phyloP scores from a whole-genome alignment of 2,329 filamentous ascomycete genomes.

The Pseudogymnoascus sp. region DNA sequence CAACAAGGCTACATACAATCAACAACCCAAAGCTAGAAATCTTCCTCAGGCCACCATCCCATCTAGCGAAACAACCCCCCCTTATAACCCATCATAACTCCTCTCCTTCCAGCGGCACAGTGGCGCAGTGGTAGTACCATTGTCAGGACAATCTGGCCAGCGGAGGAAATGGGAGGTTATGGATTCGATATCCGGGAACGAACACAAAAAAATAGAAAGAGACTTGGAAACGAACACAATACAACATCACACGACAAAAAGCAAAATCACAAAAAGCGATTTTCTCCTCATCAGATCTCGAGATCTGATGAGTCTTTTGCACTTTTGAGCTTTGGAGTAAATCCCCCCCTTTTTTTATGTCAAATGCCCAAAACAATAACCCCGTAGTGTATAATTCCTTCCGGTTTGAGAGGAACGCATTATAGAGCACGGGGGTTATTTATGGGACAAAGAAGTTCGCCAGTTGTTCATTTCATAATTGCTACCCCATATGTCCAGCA shows the following conservation, averaged over 20 bases:
- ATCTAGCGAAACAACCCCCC: not conserved
- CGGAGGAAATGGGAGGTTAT: not conserved
- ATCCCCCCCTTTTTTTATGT: not conserved
- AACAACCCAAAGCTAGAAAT: too few species aligned
- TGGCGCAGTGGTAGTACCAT: conserved; percentile 7
- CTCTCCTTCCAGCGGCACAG: not conserved
- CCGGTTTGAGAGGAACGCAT: too few species aligned
- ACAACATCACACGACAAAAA: not conserved
- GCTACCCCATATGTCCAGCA: not conserved
- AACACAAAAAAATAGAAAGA: not conserved
- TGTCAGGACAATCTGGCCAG: conserved; percentile 8
- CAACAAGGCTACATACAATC: too few species aligned
- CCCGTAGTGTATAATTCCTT: too few species aligned
- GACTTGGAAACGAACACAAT: not conserved
- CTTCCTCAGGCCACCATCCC: not conserved
- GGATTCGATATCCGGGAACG: not conserved
- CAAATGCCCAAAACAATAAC: too few species aligned
- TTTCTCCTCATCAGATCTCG: not conserved
- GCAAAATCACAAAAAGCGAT: not conserved
- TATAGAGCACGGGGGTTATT: not conserved
- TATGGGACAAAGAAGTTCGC: not conserved
- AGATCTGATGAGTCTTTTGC: conserved; percentile 8
- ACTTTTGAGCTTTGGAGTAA: not conserved
- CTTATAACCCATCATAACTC: not conserved
- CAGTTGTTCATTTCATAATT: not conserved